Percentiles rank a stretch among this genome's conserved stretches.
phyloP scores from a whole-genome alignment of 345 rosid species.

The Garcia nutans region DNA sequence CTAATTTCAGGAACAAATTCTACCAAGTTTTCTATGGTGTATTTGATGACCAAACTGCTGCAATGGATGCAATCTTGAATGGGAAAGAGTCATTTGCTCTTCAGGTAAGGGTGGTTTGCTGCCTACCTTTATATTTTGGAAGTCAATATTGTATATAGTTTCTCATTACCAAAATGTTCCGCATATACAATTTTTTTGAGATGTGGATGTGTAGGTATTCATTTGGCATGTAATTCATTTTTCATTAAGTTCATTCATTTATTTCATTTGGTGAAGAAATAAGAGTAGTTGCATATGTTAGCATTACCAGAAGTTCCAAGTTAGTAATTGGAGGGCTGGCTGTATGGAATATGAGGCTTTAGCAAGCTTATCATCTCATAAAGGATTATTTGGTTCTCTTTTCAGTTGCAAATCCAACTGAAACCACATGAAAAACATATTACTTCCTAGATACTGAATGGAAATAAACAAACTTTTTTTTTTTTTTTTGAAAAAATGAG shows the following conservation, averaged over 20 bases:
- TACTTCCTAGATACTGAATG: neutral
- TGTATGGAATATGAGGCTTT: neutral
- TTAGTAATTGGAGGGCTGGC: neutral
- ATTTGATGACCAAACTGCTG: constrained; percentile 82
- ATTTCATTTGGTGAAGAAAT: constrained; percentile 1
- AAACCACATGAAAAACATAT: neutral
- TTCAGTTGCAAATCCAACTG: neutral
- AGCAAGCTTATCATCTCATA: neutral
- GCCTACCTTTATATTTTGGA: constrained; percentile 4
- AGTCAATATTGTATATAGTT: neutral
- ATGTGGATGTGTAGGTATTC: neutral
- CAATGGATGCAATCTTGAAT: constrained; percentile 75
- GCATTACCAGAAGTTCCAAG: neutral
- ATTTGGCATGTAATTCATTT: constrained; percentile 8
- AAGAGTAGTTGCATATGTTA: neutral
- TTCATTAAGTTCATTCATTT: neutral
- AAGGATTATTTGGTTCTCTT: neutral
- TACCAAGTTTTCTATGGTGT: constrained; percentile 67
- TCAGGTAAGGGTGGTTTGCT: constrained; percentile 48
- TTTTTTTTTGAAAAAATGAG: neutral
- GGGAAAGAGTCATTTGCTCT: constrained; percentile 73
- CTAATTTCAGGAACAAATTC: constrained; percentile 65
- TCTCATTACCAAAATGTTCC: neutral
- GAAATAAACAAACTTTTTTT: neutral
- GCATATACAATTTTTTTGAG: neutral